Evolutionary conservation across 768 basidiomycete genomes (phyloP), one percentile per base, ranked within the genome.

Genomic region (Dentipellis fragilis): DNA sequence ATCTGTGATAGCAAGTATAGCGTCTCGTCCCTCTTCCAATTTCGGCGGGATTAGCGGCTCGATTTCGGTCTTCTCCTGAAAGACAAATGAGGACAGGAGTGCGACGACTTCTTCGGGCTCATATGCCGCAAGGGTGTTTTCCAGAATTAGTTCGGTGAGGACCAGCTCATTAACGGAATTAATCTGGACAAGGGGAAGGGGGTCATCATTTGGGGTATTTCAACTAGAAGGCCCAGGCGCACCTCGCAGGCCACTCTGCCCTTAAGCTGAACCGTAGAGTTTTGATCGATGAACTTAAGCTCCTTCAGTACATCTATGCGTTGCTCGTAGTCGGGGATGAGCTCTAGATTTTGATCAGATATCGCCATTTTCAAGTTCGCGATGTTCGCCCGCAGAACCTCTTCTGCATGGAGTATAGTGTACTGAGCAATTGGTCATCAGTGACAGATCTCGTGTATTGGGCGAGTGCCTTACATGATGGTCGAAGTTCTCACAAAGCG

Each of bases 161-260:
- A 99, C 81, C 22, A 99, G 87, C 64, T 98, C 96, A 59, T 91
- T 92, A n/a, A 88, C 91, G 7, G 95, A 97, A 67, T 99, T 99
- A 67, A 99, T 98, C 94, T 97, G 64, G 38, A 42, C 16, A 45
- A 12, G 40, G 34, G 38, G 17, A 35, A 35, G 36, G 55, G 19
- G 10, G 48, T 49, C 21, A 49, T 39, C 7, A 34, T 50, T 29
- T 29, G 29, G 29, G 29, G 29, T 29, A 29, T 29, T 29, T 29
- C 29, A 29, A 29, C 29, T 29, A 3, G 29, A 29, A 29, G 29
- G 29, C 6, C 29, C 29, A 29, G 29, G 66, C 72, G 52, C 57
- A 93, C 94, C 77, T 99, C 96, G 74, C 96, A 99, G 35, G 96
- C 96, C 14, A 99, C 96, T 50, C 96, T 83, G 16, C 96, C 96